A percentile compares a stretch with the other conserved stretches of the same genome.
Evolutionary conservation across 306 rosid species (phyloP).

Genomic region (Vigna reflexopilosa): DNA sequence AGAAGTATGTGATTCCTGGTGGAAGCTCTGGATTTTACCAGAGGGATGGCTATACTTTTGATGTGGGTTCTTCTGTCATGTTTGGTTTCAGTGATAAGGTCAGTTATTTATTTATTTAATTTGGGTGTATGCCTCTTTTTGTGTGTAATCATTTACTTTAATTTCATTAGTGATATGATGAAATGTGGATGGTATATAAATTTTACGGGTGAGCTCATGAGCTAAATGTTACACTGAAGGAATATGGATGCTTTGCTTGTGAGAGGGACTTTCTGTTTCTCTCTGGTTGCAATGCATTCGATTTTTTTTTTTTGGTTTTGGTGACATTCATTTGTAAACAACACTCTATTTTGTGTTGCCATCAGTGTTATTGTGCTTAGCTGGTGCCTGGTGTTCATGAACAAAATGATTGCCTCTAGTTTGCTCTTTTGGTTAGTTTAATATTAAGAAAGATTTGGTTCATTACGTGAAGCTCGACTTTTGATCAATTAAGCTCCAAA

Average conservation of each 20-base stretch:
- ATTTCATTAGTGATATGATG: conserved; percentile 22
- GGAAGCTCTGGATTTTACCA: conserved; percentile 96
- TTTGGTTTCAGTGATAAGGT: conserved; percentile 99
- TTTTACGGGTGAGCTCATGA: background rate
- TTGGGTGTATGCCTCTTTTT: background rate
- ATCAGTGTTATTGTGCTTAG: background rate
- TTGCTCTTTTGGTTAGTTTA: background rate
- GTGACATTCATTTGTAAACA: background rate
- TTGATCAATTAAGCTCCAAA: conserved; percentile 30
- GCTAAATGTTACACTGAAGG: conserved; percentile 6
- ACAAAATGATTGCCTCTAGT: conserved; percentile 17
- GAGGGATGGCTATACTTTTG: conserved; percentile 90
- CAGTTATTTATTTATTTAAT: conserved; percentile 16
- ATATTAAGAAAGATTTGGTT: no score
- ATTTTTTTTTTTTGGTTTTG: background rate
- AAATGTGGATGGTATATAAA: conserved; percentile 1
- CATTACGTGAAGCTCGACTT: conserved; percentile 7
- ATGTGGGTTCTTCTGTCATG: conserved; percentile 98
- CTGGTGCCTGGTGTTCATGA: conserved; percentile 4
- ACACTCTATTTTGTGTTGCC: background rate
- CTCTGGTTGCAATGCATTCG: conserved; percentile 17
- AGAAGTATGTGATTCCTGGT: conserved; percentile 97
- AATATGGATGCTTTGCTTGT: conserved; percentile 12
- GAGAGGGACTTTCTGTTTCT: conserved; percentile 30
- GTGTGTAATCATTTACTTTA: conserved; percentile 6